A percentile compares a stretch with the other conserved stretches of the same genome.
Evolutionary conservation across 805 yeast genomes (phyloP).

Genomic region (Zygotorulaspora danielsina): DNA sequence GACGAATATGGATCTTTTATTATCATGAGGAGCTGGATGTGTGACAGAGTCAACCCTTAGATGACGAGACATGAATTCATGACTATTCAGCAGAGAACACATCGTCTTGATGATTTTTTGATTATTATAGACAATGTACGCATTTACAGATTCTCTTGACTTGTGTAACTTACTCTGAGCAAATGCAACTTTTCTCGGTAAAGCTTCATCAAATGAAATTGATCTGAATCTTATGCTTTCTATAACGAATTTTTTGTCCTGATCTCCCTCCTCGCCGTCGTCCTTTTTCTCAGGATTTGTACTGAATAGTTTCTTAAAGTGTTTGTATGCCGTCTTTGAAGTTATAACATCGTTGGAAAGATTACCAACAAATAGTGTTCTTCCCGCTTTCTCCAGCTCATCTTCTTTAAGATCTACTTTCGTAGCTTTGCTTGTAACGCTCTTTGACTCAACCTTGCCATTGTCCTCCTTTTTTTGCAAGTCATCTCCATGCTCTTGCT

Average conservation of each 20-base stretch:
- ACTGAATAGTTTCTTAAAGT: slow-evolving; percentile 60
- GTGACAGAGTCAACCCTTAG: slow-evolving; percentile 89
- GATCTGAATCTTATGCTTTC: slow-evolving; percentile 88
- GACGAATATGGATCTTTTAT: slow-evolving; percentile 78
- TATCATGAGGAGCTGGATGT: slow-evolving; percentile 83
- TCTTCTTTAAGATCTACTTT: slow-evolving; percentile 56
- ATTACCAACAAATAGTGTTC: slow-evolving; percentile 86
- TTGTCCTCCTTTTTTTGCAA: slow-evolving; percentile 24
- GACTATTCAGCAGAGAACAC: slow-evolving; percentile 55
- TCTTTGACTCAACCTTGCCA: slow-evolving; percentile 11
- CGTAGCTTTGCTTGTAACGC: slow-evolving; percentile 37
- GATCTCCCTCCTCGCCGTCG: slow-evolving; percentile 11
- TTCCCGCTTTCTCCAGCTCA: slow-evolving; percentile 79
- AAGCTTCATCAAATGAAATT: slow-evolving; percentile 77
- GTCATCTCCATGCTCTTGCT: slow-evolving; percentile 23
- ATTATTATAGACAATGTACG: slow-evolving; percentile 74
- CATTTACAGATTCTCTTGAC: slow-evolving; percentile 76
- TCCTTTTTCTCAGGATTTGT: slow-evolving; percentile 13
- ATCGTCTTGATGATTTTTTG: slow-evolving; percentile 40
- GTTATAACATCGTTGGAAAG: slow-evolving; percentile 62
- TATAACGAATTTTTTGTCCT: slow-evolving; percentile 37
- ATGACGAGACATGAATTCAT: slow-evolving; percentile 66
- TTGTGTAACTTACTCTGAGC: slow-evolving; percentile 73
- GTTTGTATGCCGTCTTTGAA: slow-evolving; percentile 54
- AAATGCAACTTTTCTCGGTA: slow-evolving; percentile 91